A percentile compares a stretch with the other conserved stretches of the same genome.
Evolutionary conservation across 495 filamentous ascomycete species (phyloP).

Genomic region (Annulohypoxylon nitens): DNA sequence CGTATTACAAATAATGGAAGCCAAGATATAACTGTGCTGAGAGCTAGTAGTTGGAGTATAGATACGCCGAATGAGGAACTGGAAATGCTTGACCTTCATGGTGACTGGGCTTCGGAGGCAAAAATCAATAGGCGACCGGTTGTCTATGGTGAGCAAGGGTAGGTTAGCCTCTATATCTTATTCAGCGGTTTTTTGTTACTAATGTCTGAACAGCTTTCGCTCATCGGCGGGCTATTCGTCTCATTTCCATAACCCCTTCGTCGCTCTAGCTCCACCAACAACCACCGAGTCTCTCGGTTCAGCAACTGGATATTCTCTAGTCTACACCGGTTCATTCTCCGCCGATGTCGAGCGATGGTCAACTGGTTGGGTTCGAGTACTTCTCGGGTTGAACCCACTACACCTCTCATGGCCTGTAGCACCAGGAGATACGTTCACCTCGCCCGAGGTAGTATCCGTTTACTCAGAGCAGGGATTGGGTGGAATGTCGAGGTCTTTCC

Average conservation of each 20-base stretch:
- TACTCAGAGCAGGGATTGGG: constrained; percentile 66
- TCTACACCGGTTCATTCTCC: constrained; percentile 67
- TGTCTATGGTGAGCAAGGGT: constrained; percentile 50
- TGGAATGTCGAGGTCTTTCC: constrained; percentile 67
- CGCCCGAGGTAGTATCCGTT: constrained; percentile 67
- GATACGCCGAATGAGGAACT: constrained; percentile 66
- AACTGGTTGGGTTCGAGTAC: constrained; percentile 65
- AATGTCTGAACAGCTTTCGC: constrained; percentile 56
- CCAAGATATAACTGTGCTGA: constrained; percentile 60
- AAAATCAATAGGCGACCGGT: constrained; percentile 53
- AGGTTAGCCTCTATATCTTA: constrained; percentile 45
- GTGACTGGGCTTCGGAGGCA: constrained; percentile 67
- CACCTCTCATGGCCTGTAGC: constrained; percentile 63
- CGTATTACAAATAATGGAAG: constrained; percentile 65
- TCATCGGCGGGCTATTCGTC: constrained; percentile 67
- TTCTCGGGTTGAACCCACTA: constrained; percentile 64
- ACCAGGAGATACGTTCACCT: constrained; percentile 62
- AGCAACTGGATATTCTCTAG: constrained; percentile 67
- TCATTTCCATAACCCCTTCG: constrained; percentile 68
- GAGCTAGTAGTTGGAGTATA: constrained; percentile 65
- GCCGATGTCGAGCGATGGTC: constrained; percentile 67
- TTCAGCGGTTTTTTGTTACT: constrained; percentile 45
- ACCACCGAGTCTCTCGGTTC: constrained; percentile 66
- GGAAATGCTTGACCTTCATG: constrained; percentile 66
- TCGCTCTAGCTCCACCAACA: constrained; percentile 62